A percentile compares a stretch with the other conserved stretches of the same genome.
phyloP scores from a whole-genome alignment of 177 flowering plant species.

The Tripterygium wilfordii region DNA sequence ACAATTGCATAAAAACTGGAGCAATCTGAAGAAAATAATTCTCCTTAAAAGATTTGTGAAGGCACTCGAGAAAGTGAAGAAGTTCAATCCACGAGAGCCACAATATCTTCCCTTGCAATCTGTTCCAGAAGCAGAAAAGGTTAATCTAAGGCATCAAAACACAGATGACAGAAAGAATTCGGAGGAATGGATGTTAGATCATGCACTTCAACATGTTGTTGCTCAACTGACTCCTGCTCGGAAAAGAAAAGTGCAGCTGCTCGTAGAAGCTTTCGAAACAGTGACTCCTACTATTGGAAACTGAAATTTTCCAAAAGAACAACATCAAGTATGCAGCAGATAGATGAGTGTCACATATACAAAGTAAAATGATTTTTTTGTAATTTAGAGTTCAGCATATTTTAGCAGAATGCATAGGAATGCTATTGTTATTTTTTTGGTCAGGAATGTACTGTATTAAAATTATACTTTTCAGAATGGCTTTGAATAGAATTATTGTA shows the following conservation, averaged over 20 bases:
- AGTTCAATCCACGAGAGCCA: constrained; percentile 27
- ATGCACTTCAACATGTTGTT: constrained; percentile 58
- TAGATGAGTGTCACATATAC: too few species aligned
- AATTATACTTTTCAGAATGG: too few species aligned
- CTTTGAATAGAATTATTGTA: too few species aligned
- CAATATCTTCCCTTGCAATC: constrained; percentile 16
- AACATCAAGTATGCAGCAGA: too few species aligned
- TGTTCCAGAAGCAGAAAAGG: constrained; percentile 30
- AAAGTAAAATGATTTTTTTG: too few species aligned
- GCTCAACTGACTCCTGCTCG: constrained; percentile 48
- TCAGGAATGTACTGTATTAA: too few species aligned
- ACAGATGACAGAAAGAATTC: constrained; percentile 33
- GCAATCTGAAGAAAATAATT: constrained; percentile 42
- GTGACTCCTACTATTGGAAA: constrained; percentile 39
- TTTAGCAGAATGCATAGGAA: too few species aligned
- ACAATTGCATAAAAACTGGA: constrained; percentile 32
- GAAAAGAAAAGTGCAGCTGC: constrained; percentile 44
- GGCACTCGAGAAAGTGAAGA: constrained; percentile 44
- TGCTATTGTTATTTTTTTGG: too few species aligned
- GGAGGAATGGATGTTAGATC: constrained; percentile 65
- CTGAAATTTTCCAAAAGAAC: too few species aligned
- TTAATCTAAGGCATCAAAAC: constrained; percentile 33
- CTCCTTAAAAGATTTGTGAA: constrained; percentile 48
- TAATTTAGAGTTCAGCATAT: too few species aligned
- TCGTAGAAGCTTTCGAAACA: constrained; percentile 63